Evolutionary conservation across 2,329 filamentous ascomycete genomes (phyloP), one percentile per base, ranked within the genome.

Genomic region (Chaetomium sp.): DNA sequence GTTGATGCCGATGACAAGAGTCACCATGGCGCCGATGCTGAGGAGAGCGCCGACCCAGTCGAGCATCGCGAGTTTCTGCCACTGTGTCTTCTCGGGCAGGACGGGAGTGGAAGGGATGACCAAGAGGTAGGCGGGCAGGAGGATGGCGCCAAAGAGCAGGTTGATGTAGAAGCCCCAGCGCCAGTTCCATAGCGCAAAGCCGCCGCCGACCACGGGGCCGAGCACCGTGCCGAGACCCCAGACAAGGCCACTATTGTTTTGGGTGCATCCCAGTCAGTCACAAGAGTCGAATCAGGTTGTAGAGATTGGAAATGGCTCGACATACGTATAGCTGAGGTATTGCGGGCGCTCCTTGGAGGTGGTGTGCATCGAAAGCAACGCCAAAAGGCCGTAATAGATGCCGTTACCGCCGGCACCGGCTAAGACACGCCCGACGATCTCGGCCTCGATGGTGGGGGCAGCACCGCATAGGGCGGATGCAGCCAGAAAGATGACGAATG

Each of bases 371-470:
- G 40, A 42, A 11, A 42, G 40, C 27, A 35, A 19, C 5, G n/a
- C n/a, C 12, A 51, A 9, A 4, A 36, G 12, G 38, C 58, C 58
- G 50, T 51, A 51, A 37, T 60, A 60, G 12, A 58, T 54, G 14
- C 55, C 58, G 6, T 46, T 33, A 32, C 58, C 58, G 12, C 55
- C 58, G 7, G 43, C 46, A 1, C 62, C 62, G 32, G 61, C 58
- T 8, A 65, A 48, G 1, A 61, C 62, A 14, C 64, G 59, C 5
- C 64, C 64, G 8, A 63, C 56, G 35, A 66, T 63, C n/a, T 61
- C 37, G 7, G 58, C 55, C 12, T 59, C 42, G 40, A 62, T 63
- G 19, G 35, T 53, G n/a, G 60, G 59, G 9, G 63, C 65, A 0
- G 54, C 59, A 6, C 55, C 63, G 55, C 62, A 66, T 11, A 66